phyloP scores from a whole-genome alignment of 2,329 filamentous ascomycete species.

The Penicillium sp. region DNA sequence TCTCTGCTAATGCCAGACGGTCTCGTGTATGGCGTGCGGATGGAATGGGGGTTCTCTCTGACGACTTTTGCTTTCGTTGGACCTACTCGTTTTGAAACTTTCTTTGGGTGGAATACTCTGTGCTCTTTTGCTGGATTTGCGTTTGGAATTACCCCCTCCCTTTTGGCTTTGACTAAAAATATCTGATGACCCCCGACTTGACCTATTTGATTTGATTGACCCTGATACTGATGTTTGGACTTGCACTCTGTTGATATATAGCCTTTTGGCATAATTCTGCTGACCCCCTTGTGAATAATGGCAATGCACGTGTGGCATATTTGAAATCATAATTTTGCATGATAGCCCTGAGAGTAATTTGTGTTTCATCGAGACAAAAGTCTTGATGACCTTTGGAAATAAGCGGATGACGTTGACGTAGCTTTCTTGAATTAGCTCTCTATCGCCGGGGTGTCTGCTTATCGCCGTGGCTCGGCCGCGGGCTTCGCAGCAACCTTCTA shows the following conservation, averaged over 20 bases:
- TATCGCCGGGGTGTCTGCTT: slow-evolving; percentile 17
- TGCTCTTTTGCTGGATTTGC: slow-evolving; percentile 7
- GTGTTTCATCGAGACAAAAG: not conserved
- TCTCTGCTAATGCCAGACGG: slow-evolving; percentile 21
- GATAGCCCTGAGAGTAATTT: not conserved
- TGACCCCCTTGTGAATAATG: slow-evolving; percentile 14
- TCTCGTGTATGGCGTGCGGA: slow-evolving; percentile 21
- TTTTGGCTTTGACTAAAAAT: not conserved
- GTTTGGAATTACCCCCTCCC: not conserved
- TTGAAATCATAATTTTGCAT: not conserved
- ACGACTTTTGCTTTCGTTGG: slow-evolving; percentile 1
- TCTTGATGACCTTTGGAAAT: not conserved
- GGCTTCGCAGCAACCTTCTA: not conserved
- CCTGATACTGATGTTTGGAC: not conserved
- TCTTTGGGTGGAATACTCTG: not conserved
- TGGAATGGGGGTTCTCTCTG: slow-evolving; percentile 9
- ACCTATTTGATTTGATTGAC: not conserved
- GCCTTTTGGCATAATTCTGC: slow-evolving; percentile 15
- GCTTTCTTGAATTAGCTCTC: not conserved
- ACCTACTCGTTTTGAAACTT: not conserved
- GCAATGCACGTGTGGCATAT: slow-evolving; percentile 5
- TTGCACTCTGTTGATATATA: slow-evolving; percentile 12
- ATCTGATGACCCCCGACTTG: not conserved
- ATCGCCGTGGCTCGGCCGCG: slow-evolving; percentile 12
- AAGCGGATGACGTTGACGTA: not conserved